A percentile compares a stretch with the other conserved stretches of the same genome.
Conservation (phyloP, 495 filamentous ascomycete genomes). For the Amniculicola lignicola region DNA sequence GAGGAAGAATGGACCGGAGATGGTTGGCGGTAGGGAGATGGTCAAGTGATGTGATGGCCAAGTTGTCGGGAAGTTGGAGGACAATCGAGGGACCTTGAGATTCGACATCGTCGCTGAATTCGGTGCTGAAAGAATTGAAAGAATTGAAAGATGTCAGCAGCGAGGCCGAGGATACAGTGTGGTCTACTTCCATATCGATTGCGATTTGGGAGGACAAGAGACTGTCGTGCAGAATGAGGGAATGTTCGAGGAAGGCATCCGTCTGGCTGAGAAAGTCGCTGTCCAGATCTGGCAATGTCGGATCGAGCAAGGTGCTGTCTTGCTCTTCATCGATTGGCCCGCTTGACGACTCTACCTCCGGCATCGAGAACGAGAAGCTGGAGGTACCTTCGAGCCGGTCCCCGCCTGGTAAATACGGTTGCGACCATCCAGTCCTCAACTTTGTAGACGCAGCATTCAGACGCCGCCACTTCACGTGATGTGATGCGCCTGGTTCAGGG, state of each 20-base stretch:
- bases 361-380: conserved; percentile 9
- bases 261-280: background rate
- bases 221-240: conserved; percentile 25
- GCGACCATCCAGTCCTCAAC: conserved; percentile 23
- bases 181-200: background rate
- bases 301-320: background rate
- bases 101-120: background rate
- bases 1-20: conserved; percentile 65
- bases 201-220: conserved; percentile 27
- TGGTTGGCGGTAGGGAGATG: conserved; percentile 68
- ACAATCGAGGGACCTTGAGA: background rate
- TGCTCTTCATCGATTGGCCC: background rate
- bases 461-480: conserved; percentile 22
- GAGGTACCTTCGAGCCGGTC: background rate
- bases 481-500: background rate
- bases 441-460: background rate
- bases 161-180: conserved; percentile 2
- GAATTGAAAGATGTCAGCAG: conserved; percentile 13
- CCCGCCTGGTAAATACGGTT: conserved; percentile 21
- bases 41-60: conserved; percentile 58
- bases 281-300: too few species aligned
- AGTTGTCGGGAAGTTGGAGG: conserved; percentile 2
- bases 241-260: conserved; percentile 22
- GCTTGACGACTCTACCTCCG: background rate
- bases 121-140: conserved; percentile 5